A percentile compares a stretch with the other conserved stretches of the same genome.
phyloP scores from a whole-genome alignment of 2,329 filamentous ascomycete species.

The Phialocephala subalpina region DNA sequence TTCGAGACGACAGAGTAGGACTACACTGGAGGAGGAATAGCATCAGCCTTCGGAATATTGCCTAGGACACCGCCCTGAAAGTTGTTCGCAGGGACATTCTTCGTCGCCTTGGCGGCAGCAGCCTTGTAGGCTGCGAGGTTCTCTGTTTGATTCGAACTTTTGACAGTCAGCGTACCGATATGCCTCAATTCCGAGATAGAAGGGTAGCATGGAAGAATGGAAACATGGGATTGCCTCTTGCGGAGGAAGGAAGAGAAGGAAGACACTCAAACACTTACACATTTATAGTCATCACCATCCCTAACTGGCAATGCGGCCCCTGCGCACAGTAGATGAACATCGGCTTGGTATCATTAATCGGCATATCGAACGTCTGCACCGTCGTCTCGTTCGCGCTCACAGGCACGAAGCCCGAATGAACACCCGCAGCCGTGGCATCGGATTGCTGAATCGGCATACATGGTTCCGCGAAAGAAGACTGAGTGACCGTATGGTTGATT shows the following conservation, averaged over 20 bases:
- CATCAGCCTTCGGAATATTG: constrained; percentile 18
- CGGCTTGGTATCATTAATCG: constrained; percentile 46
- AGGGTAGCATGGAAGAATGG: neutral
- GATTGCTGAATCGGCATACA: constrained; percentile 36
- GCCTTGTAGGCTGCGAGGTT: constrained; percentile 22
- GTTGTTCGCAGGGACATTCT: constrained; percentile 17
- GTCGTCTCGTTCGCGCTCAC: constrained; percentile 7
- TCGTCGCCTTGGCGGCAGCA: constrained; percentile 18
- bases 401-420: constrained; percentile 44
- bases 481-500: constrained; percentile 56
- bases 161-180: neutral
- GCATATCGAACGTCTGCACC: constrained; percentile 24
- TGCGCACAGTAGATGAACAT: constrained; percentile 51
- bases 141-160: constrained; percentile 9
- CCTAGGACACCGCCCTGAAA: constrained; percentile 18
- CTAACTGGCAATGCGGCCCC: constrained; percentile 47
- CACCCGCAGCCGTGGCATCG: constrained; percentile 13
- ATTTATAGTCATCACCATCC: constrained; percentile 52
- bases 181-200: neutral
- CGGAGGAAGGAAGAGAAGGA: constrained; percentile 21
- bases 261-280: constrained; percentile 17
- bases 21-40: constrained; percentile 20
- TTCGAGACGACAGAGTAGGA: neutral
- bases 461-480: constrained; percentile 41
- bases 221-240: too few species aligned